Percentiles rank a stretch among this genome's conserved stretches.
phyloP scores from a whole-genome alignment of 352 stramenopile genomes.

The Blastocystis sp. region DNA sequence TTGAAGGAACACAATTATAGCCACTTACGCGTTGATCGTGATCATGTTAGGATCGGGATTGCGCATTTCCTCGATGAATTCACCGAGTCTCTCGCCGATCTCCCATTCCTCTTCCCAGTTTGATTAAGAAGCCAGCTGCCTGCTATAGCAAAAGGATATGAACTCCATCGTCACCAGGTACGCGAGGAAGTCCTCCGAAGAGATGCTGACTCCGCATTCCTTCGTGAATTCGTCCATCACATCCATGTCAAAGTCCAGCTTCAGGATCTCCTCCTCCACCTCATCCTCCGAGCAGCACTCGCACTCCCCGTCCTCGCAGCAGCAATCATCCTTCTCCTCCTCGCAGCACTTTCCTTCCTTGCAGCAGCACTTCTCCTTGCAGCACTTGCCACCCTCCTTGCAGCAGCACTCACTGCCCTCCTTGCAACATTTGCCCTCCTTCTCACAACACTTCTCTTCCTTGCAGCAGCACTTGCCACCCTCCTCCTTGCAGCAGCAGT shows the following conservation, averaged over 20 bases:
- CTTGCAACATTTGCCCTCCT: slow-evolving; percentile 15
- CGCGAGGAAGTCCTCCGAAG: slow-evolving; percentile 49
- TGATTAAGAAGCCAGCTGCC: neutral
- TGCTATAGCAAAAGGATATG: slow-evolving; percentile 31
- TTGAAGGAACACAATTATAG: neutral
- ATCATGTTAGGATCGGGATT: slow-evolving; percentile 14
- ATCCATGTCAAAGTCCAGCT: slow-evolving; percentile 53
- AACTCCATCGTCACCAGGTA: slow-evolving; percentile 63
- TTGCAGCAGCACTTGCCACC: slow-evolving; percentile 9
- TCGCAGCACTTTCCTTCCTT: slow-evolving; percentile 37
- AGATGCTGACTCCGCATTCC: slow-evolving; percentile 36
- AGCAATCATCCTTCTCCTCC: neutral
- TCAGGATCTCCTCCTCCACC: slow-evolving; percentile 40
- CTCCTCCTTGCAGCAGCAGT: neutral
- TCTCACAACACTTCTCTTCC: neutral
- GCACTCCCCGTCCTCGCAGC: neutral
- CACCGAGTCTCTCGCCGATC: slow-evolving; percentile 12
- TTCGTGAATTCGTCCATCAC: slow-evolving; percentile 63
- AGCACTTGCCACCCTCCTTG: slow-evolving; percentile 20
- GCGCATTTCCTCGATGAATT: slow-evolving; percentile 48
- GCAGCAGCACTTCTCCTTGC: neutral
- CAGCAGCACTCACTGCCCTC: slow-evolving; percentile 3
- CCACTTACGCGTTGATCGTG: slow-evolving; percentile 1
- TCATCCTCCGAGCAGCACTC: neutral
- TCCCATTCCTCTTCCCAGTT: slow-evolving; percentile 30